Base-by-base conservation (phyloP, 2,329 filamentous ascomycete genomes). In the Colletotrichum tanaceti region DNA sequence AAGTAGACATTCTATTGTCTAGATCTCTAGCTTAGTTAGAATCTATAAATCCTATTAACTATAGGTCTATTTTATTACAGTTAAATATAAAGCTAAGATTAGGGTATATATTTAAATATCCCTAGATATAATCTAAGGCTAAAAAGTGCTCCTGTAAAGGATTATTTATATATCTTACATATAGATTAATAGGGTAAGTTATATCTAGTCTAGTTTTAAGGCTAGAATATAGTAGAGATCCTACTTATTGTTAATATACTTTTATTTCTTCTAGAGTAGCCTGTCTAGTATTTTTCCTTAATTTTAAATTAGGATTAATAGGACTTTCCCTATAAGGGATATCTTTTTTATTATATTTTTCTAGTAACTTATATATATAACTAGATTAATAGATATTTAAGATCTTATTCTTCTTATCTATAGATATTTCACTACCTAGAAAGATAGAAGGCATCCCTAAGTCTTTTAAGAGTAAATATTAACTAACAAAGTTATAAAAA, bases 381-480 rank as follows among this genome's bases (percentile, higher is more conserved):
- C 14, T 18, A 4, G 5, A 32, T 11, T 58, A 58, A 9, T 41
- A 35, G 28, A 58, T 58, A 58, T 58, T 32, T 58, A 58, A 5
- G 14, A n/a, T 4, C 14, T 28, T 44, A 28, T 58, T 44, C 18
- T 10, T 38, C n/a, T 46, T 58, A 44, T 43, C 10, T 39, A 41
- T 57, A 57, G 5, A 10, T 57, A 57, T 41, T 14, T 57, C 20
- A 14, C 24, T 57, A 1, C 53, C 32, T 41, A 57, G 10, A 43
- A 57, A 41, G 0, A 6, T 41, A 57, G 13, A 16, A n/a, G 28
- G 54, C 14, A 28, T 43, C 14, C 47, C 24, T 50, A 50, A 18
- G 24, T 18, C 13, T 32, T 50, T 28, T 50, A 50, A 28, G 7
- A 16, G 7, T 49, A 16, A 14, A 28, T 50, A 3, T 32, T 32